Evolutionary conservation across 805 yeast genomes (phyloP), one percentile per base, ranked within the genome.

Genomic region (Teunomyces kruisii): DNA sequence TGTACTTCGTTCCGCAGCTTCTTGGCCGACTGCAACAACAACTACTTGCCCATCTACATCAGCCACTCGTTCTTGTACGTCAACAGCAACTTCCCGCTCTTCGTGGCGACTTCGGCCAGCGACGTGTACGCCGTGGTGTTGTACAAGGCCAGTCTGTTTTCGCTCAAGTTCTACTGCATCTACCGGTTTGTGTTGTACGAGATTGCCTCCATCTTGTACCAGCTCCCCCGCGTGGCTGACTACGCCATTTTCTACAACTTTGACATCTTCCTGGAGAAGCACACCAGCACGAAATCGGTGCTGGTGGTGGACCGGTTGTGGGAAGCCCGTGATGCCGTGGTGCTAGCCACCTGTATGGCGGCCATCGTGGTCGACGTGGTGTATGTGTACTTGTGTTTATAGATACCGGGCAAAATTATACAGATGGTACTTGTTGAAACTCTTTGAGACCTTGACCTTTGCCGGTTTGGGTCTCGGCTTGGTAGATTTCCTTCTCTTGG

Each of bases 111-210:
- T n/a, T n/a, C 15, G 13, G 39, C 22, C n/a, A 35, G 36, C 7
- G 17, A 26, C 7, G 10, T 15, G 22, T 19, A 19, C 33, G 15
- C 24, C 8, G 16, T 54, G 9, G 9, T 43, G n/a, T 17, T 54
- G 2, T 65, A 61, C 52, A 52, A 55, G 29, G 14, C 53, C 10
- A 49, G 57, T n/a, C 43, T 53, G 15, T 61, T 58, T 45, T 50
- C 60, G 24, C 41, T 67, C 35, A 69, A 69, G 50, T 59, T 69
- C 45, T 65, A 62, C 46, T 60, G 68, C 42, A 58, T 69, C 28
- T 61, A 60, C 43, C 64, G 59, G 46, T 67, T 62, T 35, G 53
- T 67, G 12, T 57, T 68, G 36, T 64, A 56, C 46, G 72, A 67
- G 42, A 44, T 61, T 8, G 55, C 53, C 1, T 40, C 47, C 15